A percentile compares a stretch with the other conserved stretches of the same genome.
Conservation (phyloP, 495 filamentous ascomycete species). For the Aspergillus nanangensis region DNA sequence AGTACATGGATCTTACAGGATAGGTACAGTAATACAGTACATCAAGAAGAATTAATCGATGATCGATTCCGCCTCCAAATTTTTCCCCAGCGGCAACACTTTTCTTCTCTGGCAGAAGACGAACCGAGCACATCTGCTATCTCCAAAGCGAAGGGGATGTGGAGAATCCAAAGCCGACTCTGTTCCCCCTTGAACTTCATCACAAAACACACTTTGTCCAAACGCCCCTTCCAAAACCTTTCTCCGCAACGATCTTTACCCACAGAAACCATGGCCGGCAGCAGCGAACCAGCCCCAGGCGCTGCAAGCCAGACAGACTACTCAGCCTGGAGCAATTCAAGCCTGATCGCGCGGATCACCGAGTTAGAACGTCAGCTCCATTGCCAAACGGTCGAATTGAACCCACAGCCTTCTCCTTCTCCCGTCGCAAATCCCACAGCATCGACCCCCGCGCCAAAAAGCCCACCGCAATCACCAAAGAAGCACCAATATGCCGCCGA, state of each 20-base stretch:
- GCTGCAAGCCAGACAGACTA: slow-evolving; percentile 35
- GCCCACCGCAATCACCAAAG: neutral
- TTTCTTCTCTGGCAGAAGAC: neutral
- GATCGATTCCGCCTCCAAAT: neutral
- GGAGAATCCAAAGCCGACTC: slow-evolving; percentile 11
- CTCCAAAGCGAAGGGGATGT: slow-evolving; percentile 13
- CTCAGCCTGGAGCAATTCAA: slow-evolving; percentile 59
- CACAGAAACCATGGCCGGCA: slow-evolving; percentile 8
- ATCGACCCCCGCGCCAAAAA: slow-evolving; percentile 6
- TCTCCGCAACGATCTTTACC: neutral
- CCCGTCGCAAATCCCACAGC: slow-evolving; percentile 4
- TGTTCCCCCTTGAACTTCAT: neutral
- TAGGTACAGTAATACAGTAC: too few relatives aligned
- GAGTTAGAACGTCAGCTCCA: slow-evolving; percentile 60
- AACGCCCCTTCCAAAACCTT: neutral
- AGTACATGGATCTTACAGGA: too few relatives aligned
- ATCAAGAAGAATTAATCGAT: too few relatives aligned
- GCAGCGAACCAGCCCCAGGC: slow-evolving; percentile 1
- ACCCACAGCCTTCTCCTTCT: slow-evolving; percentile 13
- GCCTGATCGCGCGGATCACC: slow-evolving; percentile 60
- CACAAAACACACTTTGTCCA: slow-evolving; percentile 1
- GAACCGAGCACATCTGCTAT: slow-evolving; percentile 1
- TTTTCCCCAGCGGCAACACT: neutral
- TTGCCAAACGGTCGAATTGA: slow-evolving; percentile 38
- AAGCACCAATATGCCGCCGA: slow-evolving; percentile 7